Percentiles rank a stretch among this genome's conserved stretches.
Conservation (phyloP, 495 filamentous ascomycete species). For the Cercophora sp. region DNA sequence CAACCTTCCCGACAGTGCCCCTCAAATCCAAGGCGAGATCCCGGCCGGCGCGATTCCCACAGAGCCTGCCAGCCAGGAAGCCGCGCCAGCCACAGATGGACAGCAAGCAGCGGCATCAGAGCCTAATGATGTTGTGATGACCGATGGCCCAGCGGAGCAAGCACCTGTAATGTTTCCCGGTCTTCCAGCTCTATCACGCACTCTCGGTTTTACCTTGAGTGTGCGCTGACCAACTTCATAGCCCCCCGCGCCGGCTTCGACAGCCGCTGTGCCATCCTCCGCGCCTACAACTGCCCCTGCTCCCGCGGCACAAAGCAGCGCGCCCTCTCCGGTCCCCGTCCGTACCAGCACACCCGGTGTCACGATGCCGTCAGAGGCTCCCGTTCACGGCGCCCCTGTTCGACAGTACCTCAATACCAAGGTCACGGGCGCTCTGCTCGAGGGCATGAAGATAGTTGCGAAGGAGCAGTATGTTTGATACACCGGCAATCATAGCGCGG, state of each 20-base stretch:
- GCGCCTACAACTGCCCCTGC: conserved; percentile 8
- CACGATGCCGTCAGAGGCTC: conserved; percentile 51
- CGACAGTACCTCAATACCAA: conserved; percentile 87
- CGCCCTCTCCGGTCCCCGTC: conserved; percentile 33
- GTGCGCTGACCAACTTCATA: too few species aligned
- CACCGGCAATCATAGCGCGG: neutral
- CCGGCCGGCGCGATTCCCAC: neutral
- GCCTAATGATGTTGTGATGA: conserved; percentile 2
- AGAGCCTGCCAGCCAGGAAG: neutral
- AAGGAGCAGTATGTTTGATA: conserved; percentile 66
- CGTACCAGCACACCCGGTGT: conserved; percentile 50
- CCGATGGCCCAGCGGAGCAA: conserved; percentile 2
- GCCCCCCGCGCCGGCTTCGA: conserved; percentile 3
- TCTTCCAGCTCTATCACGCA: too few species aligned
- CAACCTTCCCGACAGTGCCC: neutral
- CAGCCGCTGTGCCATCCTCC: neutral
- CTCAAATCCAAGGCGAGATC: neutral
- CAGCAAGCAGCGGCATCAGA: neutral
- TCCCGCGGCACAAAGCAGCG: neutral
- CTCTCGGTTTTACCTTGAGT: too few species aligned
- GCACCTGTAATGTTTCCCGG: neutral
- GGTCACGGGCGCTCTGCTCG: conserved; percentile 76
- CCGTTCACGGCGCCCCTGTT: conserved; percentile 75
- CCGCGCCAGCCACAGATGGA: neutral
- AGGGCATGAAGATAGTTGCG: conserved; percentile 87